Evolutionary conservation across 495 filamentous ascomycete species (phyloP).

Genomic region (Rhizodiscina lignyota): DNA sequence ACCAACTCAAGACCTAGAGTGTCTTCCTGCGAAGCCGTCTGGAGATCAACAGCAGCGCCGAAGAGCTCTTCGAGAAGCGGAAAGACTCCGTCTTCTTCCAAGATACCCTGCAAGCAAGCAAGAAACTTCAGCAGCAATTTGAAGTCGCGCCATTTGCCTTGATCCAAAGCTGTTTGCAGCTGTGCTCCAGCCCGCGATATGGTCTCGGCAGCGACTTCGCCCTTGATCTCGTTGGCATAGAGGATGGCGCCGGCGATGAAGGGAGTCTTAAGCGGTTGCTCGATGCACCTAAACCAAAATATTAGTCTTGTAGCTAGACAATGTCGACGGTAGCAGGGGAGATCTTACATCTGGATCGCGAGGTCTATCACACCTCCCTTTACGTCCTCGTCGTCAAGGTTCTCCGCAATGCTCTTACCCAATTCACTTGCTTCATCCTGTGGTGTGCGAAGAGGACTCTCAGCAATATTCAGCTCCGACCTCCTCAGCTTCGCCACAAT

Average conservation of each 20-base stretch:
- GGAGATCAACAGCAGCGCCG: constrained; percentile 64
- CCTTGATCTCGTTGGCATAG: constrained; percentile 53
- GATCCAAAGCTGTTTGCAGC: constrained; percentile 43
- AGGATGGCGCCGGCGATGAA: constrained; percentile 73
- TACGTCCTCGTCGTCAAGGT: constrained; percentile 66
- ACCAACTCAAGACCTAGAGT: constrained; percentile 80
- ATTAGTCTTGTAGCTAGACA: constrained; percentile 8
- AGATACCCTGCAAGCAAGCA: constrained; percentile 60
- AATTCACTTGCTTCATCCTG: constrained; percentile 64
- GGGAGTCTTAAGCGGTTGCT: constrained; percentile 94
- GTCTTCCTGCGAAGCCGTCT: constrained; percentile 81
- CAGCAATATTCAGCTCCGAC: constrained; percentile 67
- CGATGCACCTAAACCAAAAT: constrained; percentile 38
- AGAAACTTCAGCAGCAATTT: constrained; percentile 83
- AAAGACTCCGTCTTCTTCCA: constrained; percentile 78
- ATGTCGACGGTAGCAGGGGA: background rate
- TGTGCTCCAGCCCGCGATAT: constrained; percentile 39
- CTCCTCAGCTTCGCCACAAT: constrained; percentile 58
- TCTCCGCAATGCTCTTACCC: constrained; percentile 57
- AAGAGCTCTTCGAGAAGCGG: constrained; percentile 73
- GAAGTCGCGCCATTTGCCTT: constrained; percentile 72
- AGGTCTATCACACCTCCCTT: constrained; percentile 52
- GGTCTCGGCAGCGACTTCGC: constrained; percentile 52
- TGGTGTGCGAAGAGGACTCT: too few relatives aligned
- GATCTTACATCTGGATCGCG: constrained; percentile 53